Evolutionary conservation across 2,329 filamentous ascomycete genomes (phyloP).

Genomic region (Dissoconium aciculare): DNA sequence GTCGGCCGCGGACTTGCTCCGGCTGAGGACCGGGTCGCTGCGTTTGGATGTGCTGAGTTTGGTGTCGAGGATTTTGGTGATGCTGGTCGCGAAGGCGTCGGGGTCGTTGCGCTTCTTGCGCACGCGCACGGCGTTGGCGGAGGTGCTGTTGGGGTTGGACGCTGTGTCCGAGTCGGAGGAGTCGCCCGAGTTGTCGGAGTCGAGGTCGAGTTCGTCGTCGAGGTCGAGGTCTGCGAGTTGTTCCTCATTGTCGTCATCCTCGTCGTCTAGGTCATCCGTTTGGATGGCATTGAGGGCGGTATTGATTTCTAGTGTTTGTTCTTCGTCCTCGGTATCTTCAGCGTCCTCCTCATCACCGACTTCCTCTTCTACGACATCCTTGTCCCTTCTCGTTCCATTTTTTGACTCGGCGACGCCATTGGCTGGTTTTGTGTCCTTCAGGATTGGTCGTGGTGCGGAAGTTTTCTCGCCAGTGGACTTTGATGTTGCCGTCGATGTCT

Average conservation of each 20-base stretch:
- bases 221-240: slow-evolving; percentile 10
- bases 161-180: slow-evolving; percentile 20
- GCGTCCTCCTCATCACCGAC: slow-evolving; percentile 8
- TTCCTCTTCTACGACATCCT: slow-evolving; percentile 6
- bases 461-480: no score
- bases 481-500: slow-evolving; percentile 6
- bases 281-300: slow-evolving; percentile 11
- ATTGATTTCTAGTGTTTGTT: slow-evolving; percentile 27
- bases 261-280: neutral
- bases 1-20: slow-evolving; percentile 59
- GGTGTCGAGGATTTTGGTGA: slow-evolving; percentile 80
- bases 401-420: slow-evolving; percentile 6
- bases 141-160: slow-evolving; percentile 21
- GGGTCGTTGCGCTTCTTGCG: slow-evolving; percentile 87
- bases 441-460: no score
- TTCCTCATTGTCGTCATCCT: slow-evolving; percentile 9
- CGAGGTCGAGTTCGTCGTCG: slow-evolving; percentile 17
- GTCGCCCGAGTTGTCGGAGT: slow-evolving; percentile 30
- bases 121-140: slow-evolving; percentile 15
- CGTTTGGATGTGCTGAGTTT: slow-evolving; percentile 74
- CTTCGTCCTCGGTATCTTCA: slow-evolving; percentile 25
- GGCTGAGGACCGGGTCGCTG: slow-evolving; percentile 77
- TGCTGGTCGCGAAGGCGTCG: slow-evolving; percentile 75
- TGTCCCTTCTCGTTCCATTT: slow-evolving; percentile 7
- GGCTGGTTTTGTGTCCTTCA: slow-evolving; percentile 10